phyloP scores from a whole-genome alignment of 2,329 filamentous ascomycete genomes.

The Eurotiales sp. region DNA sequence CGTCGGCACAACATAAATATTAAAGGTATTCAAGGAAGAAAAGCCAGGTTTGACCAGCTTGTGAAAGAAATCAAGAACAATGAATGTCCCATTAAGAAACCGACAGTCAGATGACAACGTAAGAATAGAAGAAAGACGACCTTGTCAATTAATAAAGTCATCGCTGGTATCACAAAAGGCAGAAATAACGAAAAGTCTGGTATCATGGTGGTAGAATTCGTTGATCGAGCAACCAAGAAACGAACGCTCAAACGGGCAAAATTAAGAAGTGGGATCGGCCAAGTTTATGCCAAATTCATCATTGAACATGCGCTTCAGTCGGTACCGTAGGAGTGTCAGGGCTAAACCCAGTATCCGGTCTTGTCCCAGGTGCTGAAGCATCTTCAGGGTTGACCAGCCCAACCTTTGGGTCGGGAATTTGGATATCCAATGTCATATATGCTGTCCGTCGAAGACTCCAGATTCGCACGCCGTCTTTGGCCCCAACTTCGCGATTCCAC shows the following conservation, averaged over 20 bases:
- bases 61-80: conserved; percentile 1
- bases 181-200: conserved; percentile 5
- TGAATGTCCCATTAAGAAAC: too few species aligned
- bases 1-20: too few species aligned
- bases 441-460: conserved; percentile 77
- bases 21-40: too few species aligned
- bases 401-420: conserved; percentile 50
- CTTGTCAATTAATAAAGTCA: neutral
- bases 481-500: conserved; percentile 72
- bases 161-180: conserved; percentile 7
- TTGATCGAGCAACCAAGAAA: conserved; percentile 6
- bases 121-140: neutral
- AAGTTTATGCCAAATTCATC: neutral
- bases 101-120: neutral
- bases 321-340: neutral
- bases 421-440: conserved; percentile 66
- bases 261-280: neutral
- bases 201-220: conserved; percentile 8
- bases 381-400: conserved; percentile 40
- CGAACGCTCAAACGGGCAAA: conserved; percentile 6
- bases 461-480: conserved; percentile 64
- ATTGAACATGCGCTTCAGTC: conserved; percentile 6
- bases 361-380: conserved; percentile 31
- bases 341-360: conserved; percentile 31
- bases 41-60: too few species aligned